phyloP scores from a whole-genome alignment of 176 grass and related monocot genomes.

The Urochloa ruziziensis region DNA sequence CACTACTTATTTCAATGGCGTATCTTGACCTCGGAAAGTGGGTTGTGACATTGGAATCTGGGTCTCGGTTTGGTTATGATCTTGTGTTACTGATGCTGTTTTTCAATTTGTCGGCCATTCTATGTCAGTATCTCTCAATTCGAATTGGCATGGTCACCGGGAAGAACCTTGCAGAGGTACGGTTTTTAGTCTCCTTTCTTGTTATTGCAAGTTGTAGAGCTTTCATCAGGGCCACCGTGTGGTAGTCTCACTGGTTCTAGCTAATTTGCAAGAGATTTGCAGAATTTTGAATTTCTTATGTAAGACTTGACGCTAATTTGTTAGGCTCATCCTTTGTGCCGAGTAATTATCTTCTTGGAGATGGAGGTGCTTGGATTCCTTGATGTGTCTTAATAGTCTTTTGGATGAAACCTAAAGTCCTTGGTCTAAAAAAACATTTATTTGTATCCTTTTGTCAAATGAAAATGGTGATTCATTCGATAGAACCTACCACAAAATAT shows the following conservation, averaged over 20 bases:
- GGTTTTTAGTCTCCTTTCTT: background rate
- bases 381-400: background rate
- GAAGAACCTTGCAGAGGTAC: constrained; percentile 85
- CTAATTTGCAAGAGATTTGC: background rate
- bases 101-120: constrained; percentile 75
- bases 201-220: background rate
- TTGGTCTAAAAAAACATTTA: background rate
- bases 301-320: background rate
- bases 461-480: background rate
- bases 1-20: constrained; percentile 70
- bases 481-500: background rate
- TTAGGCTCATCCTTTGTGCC: background rate
- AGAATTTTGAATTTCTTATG: background rate
- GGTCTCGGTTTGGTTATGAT: constrained; percentile 76
- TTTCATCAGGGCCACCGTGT: background rate
- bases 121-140: constrained; percentile 71
- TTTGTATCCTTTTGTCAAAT: background rate
- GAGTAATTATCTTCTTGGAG: background rate
- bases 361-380: background rate
- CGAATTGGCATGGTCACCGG: constrained; percentile 67
- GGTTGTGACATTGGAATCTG: constrained; percentile 57
- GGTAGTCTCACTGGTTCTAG: background rate
- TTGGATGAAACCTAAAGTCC: background rate
- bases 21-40: constrained; percentile 92
- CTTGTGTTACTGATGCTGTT: constrained; percentile 64